Evolutionary conservation across 2,329 filamentous ascomycete genomes (phyloP), one percentile per base, ranked within the genome.

Genomic region (Calonectria naviculata): DNA sequence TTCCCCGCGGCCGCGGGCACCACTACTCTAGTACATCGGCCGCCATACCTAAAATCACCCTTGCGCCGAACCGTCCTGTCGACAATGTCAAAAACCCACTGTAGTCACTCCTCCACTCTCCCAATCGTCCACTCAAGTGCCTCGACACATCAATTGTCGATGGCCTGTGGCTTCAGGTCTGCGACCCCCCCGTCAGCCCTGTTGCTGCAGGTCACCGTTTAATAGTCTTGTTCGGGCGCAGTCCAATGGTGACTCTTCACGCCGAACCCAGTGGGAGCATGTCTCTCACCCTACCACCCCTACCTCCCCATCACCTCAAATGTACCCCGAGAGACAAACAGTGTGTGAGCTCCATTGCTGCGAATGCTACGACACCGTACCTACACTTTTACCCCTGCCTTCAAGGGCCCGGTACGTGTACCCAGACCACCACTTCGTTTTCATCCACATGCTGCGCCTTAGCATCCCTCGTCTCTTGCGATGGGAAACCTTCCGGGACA

Each of bases 231-330:
- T 13, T 21, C 24, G 36, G 52, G 52, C 71, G 52, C 71, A 73
- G 70, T 60, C 76, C 75, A 76, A 78, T 78, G 24, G 66, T 78
- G 76, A 78, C 76, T 78, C 76, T 74, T 78, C 71, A 77, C 75
- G 65, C 76, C 74, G 76, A 76, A 65, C 65, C 74, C 72, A 74
- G 56, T 74, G 65, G 75, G 76, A 75, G 70, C 68, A 71, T 64
- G 67, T 68, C 70, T 64, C 67, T 69, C 62, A 73, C 72, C 63
- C 58, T 58, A 54, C 61, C 54, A 61, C 44, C 67, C 46, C 44
- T 54, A 26, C 31, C 21, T n/a, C 58, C 60, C 60, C 44, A 44
- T 60, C 60, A 68, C 67, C 34, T 52, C 36, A 19, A 19, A 49
- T 64, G 44, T 65, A 52, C 62, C 31, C 31, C 21, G n/a, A 63